phyloP scores from a whole-genome alignment of 208 protist species.

The Trypanosoma lewisi region DNA sequence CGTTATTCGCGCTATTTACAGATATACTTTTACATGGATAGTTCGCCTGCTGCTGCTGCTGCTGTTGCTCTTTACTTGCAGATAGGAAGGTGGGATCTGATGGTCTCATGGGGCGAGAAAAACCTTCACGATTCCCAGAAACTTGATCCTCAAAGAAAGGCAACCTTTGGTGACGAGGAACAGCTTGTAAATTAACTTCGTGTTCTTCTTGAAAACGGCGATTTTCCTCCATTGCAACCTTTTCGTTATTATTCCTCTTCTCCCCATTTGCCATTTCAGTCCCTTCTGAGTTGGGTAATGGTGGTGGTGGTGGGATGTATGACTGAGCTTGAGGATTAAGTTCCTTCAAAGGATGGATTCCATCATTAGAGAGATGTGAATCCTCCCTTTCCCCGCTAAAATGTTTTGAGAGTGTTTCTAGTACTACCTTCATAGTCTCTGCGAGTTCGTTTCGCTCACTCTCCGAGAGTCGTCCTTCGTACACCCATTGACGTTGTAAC shows the following conservation, averaged over 20 bases:
- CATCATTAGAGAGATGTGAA: too few relatives aligned
- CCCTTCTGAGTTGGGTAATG: constrained; percentile 22
- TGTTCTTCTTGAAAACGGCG: neutral
- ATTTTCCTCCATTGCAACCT: neutral
- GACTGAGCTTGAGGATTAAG: constrained; percentile 25
- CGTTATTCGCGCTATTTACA: neutral
- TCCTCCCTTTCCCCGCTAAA: constrained; percentile 24
- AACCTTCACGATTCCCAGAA: neutral
- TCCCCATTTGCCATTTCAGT: neutral
- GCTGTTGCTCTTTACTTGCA: neutral
- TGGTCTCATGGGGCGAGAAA: neutral
- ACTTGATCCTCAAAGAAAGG: neutral
- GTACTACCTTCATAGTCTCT: constrained; percentile 34
- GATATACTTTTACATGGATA: neutral
- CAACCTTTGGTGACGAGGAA: neutral
- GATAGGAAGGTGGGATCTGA: neutral
- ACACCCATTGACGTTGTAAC: constrained; percentile 20
- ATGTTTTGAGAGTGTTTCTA: constrained; percentile 24
- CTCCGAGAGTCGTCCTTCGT: neutral
- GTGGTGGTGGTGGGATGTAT: constrained; percentile 28
- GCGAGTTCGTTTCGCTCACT: constrained; percentile 20
- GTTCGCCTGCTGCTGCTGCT: neutral
- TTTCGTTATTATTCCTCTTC: neutral
- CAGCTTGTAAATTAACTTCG: neutral
- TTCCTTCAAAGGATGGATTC: constrained; percentile 18